Evolutionary conservation across 345 rosid genomes (phyloP), one percentile per base, ranked within the genome.

Genomic region (Lumnitzera racemosa): DNA sequence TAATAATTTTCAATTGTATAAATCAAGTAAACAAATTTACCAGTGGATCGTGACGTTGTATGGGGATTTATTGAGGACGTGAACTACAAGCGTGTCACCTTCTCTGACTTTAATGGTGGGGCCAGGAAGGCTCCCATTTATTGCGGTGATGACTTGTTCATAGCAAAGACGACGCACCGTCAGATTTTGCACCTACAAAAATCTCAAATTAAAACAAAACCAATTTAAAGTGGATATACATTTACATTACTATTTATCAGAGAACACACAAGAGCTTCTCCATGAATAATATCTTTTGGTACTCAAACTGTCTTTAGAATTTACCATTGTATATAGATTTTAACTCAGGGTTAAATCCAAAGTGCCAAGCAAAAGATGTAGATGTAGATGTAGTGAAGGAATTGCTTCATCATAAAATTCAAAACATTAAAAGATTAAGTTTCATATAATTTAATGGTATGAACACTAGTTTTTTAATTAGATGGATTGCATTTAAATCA

Each of bases 31-130:
- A 31, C 8, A 5, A 20, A 29, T 10, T 46, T 83, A 92, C 98
- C 98, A 92, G 62, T 92, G 98, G 67, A 92, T 76, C 7, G 91
- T 83, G 49, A 92, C 52, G 76, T 85, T 86, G 68, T 92, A 86
- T 43, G 98, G 98, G 2, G 98, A 92, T 58, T 74, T 56, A 64
- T 92, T 92, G 54, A 77, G 16, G 56, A 89, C 97, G 16, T 85
- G 94, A 61, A 92, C 71, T 16, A 84, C 64, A 14, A 89, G 82
- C 2, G 84, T 83, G 72, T 92, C 98, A 9, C 97, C 97, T 63
- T 87, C 98, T 4, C 58, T 71, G 56, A 61, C 96, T 0, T 47
- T 57, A 47, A 92, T 17, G 0, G 82, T 76, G 12, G 98, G 97
- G 17, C 98, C 98, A 0, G 98, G 98, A 6, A 87, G 55, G 55